Evolutionary conservation across 1,284 basidiomycete species (phyloP).

Genomic region (Heterobasidion parviporum): DNA sequence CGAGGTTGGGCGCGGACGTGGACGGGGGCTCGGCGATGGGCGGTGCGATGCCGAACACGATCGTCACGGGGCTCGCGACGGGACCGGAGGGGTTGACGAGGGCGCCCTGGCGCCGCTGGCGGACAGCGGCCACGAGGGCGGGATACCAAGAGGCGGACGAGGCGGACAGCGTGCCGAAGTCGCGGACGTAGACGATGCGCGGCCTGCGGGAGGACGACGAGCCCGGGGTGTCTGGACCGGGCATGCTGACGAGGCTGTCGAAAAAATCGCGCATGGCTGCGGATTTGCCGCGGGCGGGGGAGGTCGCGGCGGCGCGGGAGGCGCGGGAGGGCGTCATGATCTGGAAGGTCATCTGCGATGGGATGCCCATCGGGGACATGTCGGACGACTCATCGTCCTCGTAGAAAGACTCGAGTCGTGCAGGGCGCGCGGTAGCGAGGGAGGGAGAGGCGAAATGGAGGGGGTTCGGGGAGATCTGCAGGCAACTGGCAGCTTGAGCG

Average conservation of each 20-base stretch:
- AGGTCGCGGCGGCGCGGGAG: slow-evolving; percentile 17
- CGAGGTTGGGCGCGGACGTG: slow-evolving; percentile 17
- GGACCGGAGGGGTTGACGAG: slow-evolving; percentile 47
- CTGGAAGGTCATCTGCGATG: slow-evolving; percentile 54
- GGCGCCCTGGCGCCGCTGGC: slow-evolving; percentile 57
- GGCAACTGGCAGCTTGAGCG: slow-evolving; percentile 44
- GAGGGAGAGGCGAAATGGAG: slow-evolving; percentile 47
- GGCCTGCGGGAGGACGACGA: slow-evolving; percentile 29
- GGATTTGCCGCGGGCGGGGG: slow-evolving; percentile 3
- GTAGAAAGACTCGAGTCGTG: slow-evolving; percentile 25
- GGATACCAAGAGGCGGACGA: slow-evolving; percentile 77
- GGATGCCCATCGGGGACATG: slow-evolving; percentile 17
- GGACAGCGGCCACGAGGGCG: slow-evolving; percentile 66
- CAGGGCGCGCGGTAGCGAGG: slow-evolving; percentile 16
- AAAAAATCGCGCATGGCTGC: slow-evolving; percentile 60
- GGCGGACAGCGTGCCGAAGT: slow-evolving; percentile 67
- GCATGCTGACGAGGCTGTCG: slow-evolving; percentile 61
- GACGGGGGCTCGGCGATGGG: slow-evolving; percentile 36
- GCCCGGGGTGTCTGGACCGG: slow-evolving; percentile 13
- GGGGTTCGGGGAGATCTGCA: slow-evolving; percentile 66
- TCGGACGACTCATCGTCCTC: slow-evolving; percentile 37
- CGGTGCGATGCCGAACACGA: slow-evolving; percentile 79
- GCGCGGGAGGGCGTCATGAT: slow-evolving; percentile 36
- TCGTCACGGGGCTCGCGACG: slow-evolving; percentile 59
- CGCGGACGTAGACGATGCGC: slow-evolving; percentile 78